phyloP scores from a whole-genome alignment of 257 asterid species.

The Rehmannia glutinosa region DNA sequence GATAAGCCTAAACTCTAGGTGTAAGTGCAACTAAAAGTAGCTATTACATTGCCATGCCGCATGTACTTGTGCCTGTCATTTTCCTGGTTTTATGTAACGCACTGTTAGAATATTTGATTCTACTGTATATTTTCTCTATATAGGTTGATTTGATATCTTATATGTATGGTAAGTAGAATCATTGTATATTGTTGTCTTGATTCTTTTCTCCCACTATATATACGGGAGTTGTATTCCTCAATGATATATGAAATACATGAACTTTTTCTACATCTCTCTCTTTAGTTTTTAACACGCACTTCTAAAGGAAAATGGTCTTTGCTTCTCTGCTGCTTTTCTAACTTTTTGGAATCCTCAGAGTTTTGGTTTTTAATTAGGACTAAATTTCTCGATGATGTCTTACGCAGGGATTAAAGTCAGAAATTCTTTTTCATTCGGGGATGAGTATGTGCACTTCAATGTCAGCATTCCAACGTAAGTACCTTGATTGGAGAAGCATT shows the following conservation, averaged over 20 bases:
- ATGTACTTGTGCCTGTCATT: not conserved
- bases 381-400: not conserved
- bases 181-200: too few relatives aligned
- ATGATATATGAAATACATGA: too few relatives aligned
- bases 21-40: not conserved
- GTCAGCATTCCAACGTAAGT: conserved; percentile 86
- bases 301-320: not conserved
- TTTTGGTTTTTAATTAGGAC: not conserved
- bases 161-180: too few relatives aligned
- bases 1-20: not conserved
- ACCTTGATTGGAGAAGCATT: not conserved
- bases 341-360: not conserved
- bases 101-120: too few relatives aligned
- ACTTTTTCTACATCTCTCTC: too few relatives aligned
- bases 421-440: conserved; percentile 66
- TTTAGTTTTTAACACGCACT: not conserved
- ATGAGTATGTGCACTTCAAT: conserved; percentile 82
- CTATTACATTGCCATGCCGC: not conserved
- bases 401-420: conserved; percentile 69
- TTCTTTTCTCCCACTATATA: too few relatives aligned
- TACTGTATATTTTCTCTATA: too few relatives aligned
- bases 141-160: too few relatives aligned
- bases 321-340: not conserved
- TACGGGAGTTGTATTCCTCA: too few relatives aligned
- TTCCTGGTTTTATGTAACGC: too few relatives aligned